These are phyloP conservation scores for Takashimella tepidaria DNA, from an alignment of 1,284 basidiomycete species.

Conservation along the genomic window DNA sequence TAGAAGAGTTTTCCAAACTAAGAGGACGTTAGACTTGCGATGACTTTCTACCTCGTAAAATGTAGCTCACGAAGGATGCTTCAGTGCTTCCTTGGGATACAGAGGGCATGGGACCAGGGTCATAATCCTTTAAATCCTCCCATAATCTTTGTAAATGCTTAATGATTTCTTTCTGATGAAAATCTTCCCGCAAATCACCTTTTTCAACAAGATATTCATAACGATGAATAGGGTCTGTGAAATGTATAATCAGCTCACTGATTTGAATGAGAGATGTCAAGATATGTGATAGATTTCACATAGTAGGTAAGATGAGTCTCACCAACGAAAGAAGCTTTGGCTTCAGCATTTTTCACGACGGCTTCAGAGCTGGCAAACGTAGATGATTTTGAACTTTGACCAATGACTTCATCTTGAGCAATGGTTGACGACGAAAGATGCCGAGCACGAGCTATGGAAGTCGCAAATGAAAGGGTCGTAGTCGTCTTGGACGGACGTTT, in stretches of 20 bases:
- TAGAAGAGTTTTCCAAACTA: conserved; percentile 62
- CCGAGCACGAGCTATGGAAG: no score
- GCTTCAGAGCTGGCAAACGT: conserved; percentile 1
- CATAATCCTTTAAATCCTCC: conserved; percentile 65
- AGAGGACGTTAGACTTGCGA: conserved; percentile 2
- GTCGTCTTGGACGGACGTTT: no score
- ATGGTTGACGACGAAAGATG: no score
- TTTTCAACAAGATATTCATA: conserved; percentile 70
- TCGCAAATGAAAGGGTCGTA: no score
- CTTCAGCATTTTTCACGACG: conserved; percentile 14
- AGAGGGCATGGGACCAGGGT: conserved; percentile 60
- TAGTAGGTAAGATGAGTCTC: neutral
- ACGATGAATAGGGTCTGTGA: conserved; percentile 48
- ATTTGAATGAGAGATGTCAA: neutral
- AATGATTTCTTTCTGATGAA: conserved; percentile 79
- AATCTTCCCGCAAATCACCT: conserved; percentile 70
- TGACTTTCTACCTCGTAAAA: conserved; percentile 3
- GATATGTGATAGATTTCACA: neutral
- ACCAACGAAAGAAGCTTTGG: conserved; percentile 4
- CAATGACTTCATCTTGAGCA: no score
- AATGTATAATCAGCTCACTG: no score
- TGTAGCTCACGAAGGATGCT: conserved; percentile 28
- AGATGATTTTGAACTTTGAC: no score
- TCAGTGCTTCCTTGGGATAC: conserved; percentile 38
- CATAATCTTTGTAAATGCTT: conserved; percentile 74